These are phyloP conservation scores for Phaeodactylum tricornutum DNA, from an alignment of 108 stramenopile species.

Conservation along the genomic window DNA sequence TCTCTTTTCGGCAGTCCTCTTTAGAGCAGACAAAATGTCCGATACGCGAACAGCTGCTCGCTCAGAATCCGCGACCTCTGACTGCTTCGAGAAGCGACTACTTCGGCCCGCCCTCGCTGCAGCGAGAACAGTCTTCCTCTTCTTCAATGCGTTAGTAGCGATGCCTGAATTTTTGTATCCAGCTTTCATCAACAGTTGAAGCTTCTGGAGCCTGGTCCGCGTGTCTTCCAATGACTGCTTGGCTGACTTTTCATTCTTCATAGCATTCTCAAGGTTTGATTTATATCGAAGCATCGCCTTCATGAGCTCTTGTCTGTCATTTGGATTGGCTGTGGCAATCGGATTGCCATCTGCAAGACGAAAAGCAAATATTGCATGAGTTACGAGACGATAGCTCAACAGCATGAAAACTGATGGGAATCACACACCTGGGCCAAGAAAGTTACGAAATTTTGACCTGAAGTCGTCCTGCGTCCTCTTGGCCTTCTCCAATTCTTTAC, in stretches of 20 bases:
- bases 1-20: slow-evolving; percentile 25
- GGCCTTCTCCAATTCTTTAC: slow-evolving; percentile 17
- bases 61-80: neutral
- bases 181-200: slow-evolving; percentile 1
- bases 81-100: neutral
- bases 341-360: slow-evolving; percentile 22
- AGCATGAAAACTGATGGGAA: neutral
- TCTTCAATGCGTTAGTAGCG: neutral
- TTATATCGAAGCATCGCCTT: slow-evolving; percentile 14
- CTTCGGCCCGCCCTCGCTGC: too few species aligned
- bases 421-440: slow-evolving; percentile 34
- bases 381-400: neutral
- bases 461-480: slow-evolving; percentile 21
- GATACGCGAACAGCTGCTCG: slow-evolving; percentile 14
- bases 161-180: neutral
- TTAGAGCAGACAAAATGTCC: slow-evolving; percentile 22
- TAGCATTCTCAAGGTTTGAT: slow-evolving; percentile 14
- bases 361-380: neutral
- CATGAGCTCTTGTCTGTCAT: slow-evolving; percentile 23
- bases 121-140: neutral
- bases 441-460: slow-evolving; percentile 23
- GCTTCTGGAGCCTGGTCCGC: slow-evolving; percentile 13
- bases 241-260: slow-evolving; percentile 12
- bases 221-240: slow-evolving; percentile 10
- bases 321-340: slow-evolving; percentile 15